phyloP scores from a whole-genome alignment of 1,139 yeast species.

The Torulaspora globosa region DNA sequence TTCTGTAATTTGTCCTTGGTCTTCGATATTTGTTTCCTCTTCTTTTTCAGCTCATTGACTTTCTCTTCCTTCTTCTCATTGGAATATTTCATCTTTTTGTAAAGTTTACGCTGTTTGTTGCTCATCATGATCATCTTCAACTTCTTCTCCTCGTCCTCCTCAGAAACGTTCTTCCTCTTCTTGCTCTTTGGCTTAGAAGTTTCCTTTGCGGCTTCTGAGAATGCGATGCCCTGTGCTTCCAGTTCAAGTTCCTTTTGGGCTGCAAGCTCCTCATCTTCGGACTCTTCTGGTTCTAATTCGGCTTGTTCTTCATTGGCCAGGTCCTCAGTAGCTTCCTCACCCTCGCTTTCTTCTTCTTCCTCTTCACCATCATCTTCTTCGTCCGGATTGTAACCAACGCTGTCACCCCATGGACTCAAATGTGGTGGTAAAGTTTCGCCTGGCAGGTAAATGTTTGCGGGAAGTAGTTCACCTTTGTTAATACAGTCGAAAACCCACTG shows the following conservation, averaged over 20 bases:
- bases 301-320: slow-evolving; percentile 46
- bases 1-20: slow-evolving; percentile 54
- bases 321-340: slow-evolving; percentile 47
- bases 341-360: slow-evolving; percentile 50
- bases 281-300: slow-evolving; percentile 46
- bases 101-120: slow-evolving; percentile 89
- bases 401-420: slow-evolving; percentile 98
- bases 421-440: slow-evolving; percentile 97
- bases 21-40: slow-evolving; percentile 74
- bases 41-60: slow-evolving; percentile 67
- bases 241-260: slow-evolving; percentile 83
- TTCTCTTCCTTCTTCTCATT: slow-evolving; percentile 79
- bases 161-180: slow-evolving; percentile 42
- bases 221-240: slow-evolving; percentile 84
- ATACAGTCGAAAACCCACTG: slow-evolving; percentile 96
- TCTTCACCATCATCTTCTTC: slow-evolving; percentile 49
- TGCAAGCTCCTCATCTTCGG: slow-evolving; percentile 53
- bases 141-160: slow-evolving; percentile 77
- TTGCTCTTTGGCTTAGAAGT: slow-evolving; percentile 33
- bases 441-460: slow-evolving; percentile 80
- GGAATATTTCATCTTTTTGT: slow-evolving; percentile 93
- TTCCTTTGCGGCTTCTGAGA: slow-evolving; percentile 47
- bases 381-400: slow-evolving; percentile 83
- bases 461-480: slow-evolving; percentile 68
- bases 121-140: slow-evolving; percentile 95